phyloP scores from a whole-genome alignment of 192 early-diverging fungal genomes.

The Umbelopsis sp. region DNA sequence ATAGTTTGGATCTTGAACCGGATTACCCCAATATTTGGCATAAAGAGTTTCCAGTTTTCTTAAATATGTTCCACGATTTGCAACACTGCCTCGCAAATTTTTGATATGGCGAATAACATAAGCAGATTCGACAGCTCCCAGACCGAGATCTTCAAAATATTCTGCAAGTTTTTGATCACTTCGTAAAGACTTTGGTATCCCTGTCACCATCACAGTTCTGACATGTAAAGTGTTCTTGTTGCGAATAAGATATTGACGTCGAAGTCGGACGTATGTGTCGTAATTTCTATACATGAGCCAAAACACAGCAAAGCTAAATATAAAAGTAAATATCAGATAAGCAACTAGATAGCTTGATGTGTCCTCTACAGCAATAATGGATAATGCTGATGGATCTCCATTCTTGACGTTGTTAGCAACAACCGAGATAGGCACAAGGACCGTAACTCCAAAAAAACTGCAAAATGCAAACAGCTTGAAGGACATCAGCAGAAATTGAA shows the following conservation, averaged over 20 bases:
- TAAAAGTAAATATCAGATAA: slow-evolving; percentile 32
- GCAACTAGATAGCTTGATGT: slow-evolving; percentile 25
- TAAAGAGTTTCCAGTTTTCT: slow-evolving; percentile 57
- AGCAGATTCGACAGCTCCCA: slow-evolving; percentile 55
- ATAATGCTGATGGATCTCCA: background rate
- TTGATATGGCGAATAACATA: slow-evolving; percentile 54
- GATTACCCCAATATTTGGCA: slow-evolving; percentile 64
- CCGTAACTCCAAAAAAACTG: slow-evolving; percentile 42
- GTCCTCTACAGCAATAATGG: slow-evolving; percentile 26
- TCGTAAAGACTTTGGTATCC: slow-evolving; percentile 48
- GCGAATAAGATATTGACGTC: slow-evolving; percentile 23
- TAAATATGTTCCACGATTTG: slow-evolving; percentile 53
- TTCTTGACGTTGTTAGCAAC: background rate
- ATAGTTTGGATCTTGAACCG: slow-evolving; percentile 61
- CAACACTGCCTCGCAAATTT: slow-evolving; percentile 38
- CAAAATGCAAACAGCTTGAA: slow-evolving; percentile 49
- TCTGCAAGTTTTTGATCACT: slow-evolving; percentile 49
- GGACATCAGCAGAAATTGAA: slow-evolving; percentile 50
- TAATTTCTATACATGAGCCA: slow-evolving; percentile 29
- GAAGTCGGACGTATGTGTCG: slow-evolving; percentile 15
- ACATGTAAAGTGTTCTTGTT: background rate
- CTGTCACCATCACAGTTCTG: slow-evolving; percentile 57
- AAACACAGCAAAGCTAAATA: slow-evolving; percentile 28
- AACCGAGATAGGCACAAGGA: slow-evolving; percentile 49
- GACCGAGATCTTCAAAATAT: slow-evolving; percentile 54